These are phyloP conservation scores for Vitis riparia DNA, from an alignment of 164 flowering plant species.

Conservation along the genomic window DNA sequence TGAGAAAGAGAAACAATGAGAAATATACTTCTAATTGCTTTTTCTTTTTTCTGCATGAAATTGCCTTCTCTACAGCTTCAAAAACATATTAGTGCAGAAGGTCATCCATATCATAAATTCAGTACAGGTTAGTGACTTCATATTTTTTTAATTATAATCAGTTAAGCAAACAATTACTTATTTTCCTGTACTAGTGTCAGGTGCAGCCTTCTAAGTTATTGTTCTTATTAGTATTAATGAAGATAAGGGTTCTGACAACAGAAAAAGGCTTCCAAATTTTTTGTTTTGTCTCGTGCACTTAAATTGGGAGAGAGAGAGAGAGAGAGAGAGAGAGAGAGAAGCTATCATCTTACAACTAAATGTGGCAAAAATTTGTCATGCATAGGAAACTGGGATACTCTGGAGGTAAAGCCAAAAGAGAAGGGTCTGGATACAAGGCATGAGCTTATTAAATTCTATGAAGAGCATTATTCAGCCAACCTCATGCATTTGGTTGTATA, in stretches of 20 bases:
- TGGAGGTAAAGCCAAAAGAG: slow-evolving; percentile 78
- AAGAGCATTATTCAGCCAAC: slow-evolving; percentile 84
- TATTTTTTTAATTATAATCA: not conserved
- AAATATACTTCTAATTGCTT: slow-evolving; percentile 9
- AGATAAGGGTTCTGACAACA: too few relatives aligned
- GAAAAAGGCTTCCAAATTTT: too few relatives aligned
- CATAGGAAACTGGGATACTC: slow-evolving; percentile 94
- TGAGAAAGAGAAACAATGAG: not conserved
- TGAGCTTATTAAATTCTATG: slow-evolving; percentile 83
- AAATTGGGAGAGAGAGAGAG: too few relatives aligned
- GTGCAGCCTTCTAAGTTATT: too few relatives aligned
- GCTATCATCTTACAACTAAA: not conserved
- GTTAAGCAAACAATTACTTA: not conserved
- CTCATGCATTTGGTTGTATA: slow-evolving; percentile 93
- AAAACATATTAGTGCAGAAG: slow-evolving; percentile 57
- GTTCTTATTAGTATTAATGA: too few relatives aligned
- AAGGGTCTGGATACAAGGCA: slow-evolving; percentile 76
- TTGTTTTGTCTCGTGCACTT: too few relatives aligned
- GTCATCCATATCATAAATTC: slow-evolving; percentile 87
- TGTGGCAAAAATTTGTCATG: not conserved
- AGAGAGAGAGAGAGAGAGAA: too few relatives aligned
- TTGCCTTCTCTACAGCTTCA: slow-evolving; percentile 59
- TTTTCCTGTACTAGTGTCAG: too few relatives aligned
- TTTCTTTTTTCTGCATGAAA: not conserved
- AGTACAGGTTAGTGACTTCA: slow-evolving; percentile 61